Evolutionary conservation across 495 filamentous ascomycete genomes (phyloP).

Genomic region (Rostrohypoxylon terebratum): DNA sequence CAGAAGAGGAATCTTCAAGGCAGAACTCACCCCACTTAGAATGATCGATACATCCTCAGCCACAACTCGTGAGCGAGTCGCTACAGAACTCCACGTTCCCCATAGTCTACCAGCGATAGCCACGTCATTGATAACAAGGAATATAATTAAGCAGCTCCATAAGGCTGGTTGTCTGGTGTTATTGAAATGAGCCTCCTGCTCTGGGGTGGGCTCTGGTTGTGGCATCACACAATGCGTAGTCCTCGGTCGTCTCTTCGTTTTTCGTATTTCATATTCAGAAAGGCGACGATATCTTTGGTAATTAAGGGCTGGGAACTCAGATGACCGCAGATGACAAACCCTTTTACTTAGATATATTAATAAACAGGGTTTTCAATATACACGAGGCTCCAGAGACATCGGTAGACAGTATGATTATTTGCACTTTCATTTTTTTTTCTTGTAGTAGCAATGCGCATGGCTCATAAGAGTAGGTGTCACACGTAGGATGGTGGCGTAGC

Average conservation of each 20-base stretch:
- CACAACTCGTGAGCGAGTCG: conserved; percentile 31
- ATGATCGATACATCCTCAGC: conserved; percentile 40
- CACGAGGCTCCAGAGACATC: not conserved
- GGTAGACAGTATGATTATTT: not conserved
- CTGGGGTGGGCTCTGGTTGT: conserved; percentile 9
- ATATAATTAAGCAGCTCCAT: conserved; percentile 40
- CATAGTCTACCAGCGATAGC: conserved; percentile 41
- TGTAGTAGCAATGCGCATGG: not conserved
- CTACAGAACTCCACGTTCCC: conserved; percentile 43
- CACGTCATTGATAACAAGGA: conserved; percentile 43
- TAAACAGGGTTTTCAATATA: conserved; percentile 10
- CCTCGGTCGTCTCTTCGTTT: conserved; percentile 2
- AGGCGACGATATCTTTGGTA: not conserved
- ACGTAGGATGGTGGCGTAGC: not conserved
- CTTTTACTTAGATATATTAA: not conserved
- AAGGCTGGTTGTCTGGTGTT: conserved; percentile 38
- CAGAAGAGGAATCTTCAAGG: not conserved
- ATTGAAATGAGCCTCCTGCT: conserved; percentile 33
- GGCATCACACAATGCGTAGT: conserved; percentile 22
- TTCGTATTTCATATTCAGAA: not conserved
- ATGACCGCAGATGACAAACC: not conserved
- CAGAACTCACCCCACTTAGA: conserved; percentile 42
- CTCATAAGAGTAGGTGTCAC: conserved; percentile 29
- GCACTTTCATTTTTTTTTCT: not conserved
- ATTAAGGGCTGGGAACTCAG: not conserved